Evolutionary conservation across 2,329 filamentous ascomycete species (phyloP).

Genomic region (Neonectria punicea): DNA sequence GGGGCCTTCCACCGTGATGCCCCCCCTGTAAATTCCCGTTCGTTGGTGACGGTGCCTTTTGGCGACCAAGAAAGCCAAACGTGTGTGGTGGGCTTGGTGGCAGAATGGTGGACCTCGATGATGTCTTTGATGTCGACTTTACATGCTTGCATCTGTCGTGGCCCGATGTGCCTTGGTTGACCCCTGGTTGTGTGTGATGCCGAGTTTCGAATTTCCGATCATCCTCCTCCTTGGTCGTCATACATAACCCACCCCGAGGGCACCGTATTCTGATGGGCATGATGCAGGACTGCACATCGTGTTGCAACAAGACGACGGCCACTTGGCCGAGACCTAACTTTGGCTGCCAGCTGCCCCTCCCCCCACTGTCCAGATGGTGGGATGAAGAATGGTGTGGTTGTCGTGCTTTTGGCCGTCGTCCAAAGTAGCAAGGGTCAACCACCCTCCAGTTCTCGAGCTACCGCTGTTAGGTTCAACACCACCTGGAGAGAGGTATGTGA

Average conservation of each 20-base stretch:
- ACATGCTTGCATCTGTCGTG: slow-evolving; percentile 3
- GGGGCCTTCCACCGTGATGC: slow-evolving; percentile 29
- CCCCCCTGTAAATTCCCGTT: slow-evolving; percentile 29
- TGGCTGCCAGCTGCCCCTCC: slow-evolving; percentile 23
- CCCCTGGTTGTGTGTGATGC: neutral
- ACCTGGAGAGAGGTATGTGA: slow-evolving; percentile 9
- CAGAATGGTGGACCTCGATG: slow-evolving; percentile 33
- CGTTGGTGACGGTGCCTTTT: slow-evolving; percentile 20
- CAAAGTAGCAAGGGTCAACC: slow-evolving; percentile 8
- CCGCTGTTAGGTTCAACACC: slow-evolving; percentile 27
- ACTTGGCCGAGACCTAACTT: slow-evolving; percentile 23
- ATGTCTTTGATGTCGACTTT: slow-evolving; percentile 32
- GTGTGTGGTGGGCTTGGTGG: slow-evolving; percentile 16
- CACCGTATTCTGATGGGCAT: slow-evolving; percentile 22
- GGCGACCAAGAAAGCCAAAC: neutral
- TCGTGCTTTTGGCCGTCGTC: slow-evolving; percentile 13
- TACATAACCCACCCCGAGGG: slow-evolving; percentile 25
- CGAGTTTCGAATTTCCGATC: slow-evolving; percentile 29
- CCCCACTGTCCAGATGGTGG: slow-evolving; percentile 28
- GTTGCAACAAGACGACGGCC: slow-evolving; percentile 28
- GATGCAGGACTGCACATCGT: slow-evolving; percentile 36
- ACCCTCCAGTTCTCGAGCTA: slow-evolving; percentile 19
- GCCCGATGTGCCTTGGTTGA: slow-evolving; percentile 11
- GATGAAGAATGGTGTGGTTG: slow-evolving; percentile 28
- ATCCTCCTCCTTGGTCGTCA: slow-evolving; percentile 32